These are phyloP conservation scores for Colletotrichum navitas DNA, from an alignment of 2,329 filamentous ascomycete species.

Conservation along the genomic window DNA sequence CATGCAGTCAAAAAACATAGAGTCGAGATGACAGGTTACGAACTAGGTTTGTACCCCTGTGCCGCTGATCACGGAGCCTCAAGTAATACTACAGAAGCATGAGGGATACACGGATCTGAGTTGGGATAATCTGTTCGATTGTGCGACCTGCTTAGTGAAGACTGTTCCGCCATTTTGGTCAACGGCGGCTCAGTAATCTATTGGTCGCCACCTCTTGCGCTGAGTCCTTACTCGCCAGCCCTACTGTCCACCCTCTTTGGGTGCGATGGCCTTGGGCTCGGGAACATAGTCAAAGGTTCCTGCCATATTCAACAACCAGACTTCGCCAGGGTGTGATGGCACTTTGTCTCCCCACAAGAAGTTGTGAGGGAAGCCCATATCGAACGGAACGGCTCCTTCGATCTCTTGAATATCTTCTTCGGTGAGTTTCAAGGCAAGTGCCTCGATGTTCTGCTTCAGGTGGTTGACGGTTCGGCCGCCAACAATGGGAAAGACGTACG, in stretches of 20 bases:
- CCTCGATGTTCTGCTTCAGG: constrained; percentile 77
- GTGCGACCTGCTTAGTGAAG: too few relatives aligned
- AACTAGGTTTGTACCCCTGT: background rate
- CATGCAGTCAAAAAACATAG: background rate
- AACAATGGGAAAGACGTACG: constrained; percentile 80
- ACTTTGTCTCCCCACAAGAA: constrained; percentile 64
- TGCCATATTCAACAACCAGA: constrained; percentile 60
- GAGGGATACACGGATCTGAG: too few relatives aligned
- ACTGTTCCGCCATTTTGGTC: background rate
- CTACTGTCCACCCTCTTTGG: constrained; percentile 59
- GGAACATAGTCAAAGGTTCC: constrained; percentile 66
- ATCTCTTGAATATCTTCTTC: constrained; percentile 75
- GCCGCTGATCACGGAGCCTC: background rate
- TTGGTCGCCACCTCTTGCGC: constrained; percentile 50
- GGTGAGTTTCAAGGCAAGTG: constrained; percentile 70
- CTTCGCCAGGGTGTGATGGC: constrained; percentile 55
- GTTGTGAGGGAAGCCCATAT: constrained; percentile 75
- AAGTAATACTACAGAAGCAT: background rate
- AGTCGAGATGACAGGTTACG: too few relatives aligned
- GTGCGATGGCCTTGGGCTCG: constrained; percentile 56
- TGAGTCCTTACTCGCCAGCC: constrained; percentile 49
- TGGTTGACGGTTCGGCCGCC: constrained; percentile 78
- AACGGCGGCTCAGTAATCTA: constrained; percentile 30
- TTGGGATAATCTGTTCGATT: background rate
- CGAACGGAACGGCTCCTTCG: constrained; percentile 71